Evolutionary conservation across 192 early-diverging fungal genomes (phyloP).

Genomic region (Backusella morwellensis): DNA sequence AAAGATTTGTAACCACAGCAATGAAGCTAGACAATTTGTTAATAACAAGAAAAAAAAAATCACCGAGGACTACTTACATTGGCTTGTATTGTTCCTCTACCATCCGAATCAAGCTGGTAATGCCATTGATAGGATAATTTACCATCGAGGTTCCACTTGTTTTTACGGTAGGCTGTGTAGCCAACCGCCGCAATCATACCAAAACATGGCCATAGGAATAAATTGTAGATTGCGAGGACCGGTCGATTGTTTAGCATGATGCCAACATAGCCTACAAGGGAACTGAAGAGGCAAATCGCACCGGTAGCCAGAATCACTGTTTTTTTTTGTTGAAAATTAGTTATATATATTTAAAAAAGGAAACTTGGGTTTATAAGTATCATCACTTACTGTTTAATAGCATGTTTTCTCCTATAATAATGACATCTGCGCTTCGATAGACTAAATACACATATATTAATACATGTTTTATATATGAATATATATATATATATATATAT

Average conservation of each 20-base stretch:
- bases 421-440: conserved; percentile 24
- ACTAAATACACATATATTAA: conserved; percentile 8
- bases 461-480: neutral
- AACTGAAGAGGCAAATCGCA: conserved; percentile 29
- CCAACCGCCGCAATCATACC: conserved; percentile 44
- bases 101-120: conserved; percentile 14
- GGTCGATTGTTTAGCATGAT: conserved; percentile 48
- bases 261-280: conserved; percentile 42
- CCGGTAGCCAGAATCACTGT: conserved; percentile 37
- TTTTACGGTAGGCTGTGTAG: conserved; percentile 39
- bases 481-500: neutral
- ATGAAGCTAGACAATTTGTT: conserved; percentile 27
- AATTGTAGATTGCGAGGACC: conserved; percentile 37
- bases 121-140: conserved; percentile 38
- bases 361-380: too few relatives aligned
- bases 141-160: conserved; percentile 31
- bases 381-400: conserved; percentile 21
- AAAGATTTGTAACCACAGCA: conserved; percentile 49
- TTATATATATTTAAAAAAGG: neutral
- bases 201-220: conserved; percentile 49
- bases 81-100: conserved; percentile 27
- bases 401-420: conserved; percentile 25
- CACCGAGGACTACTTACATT: conserved; percentile 11
- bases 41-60: neutral
- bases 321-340: neutral